A percentile compares a stretch with the other conserved stretches of the same genome.
Evolutionary conservation across 1,139 yeast species (phyloP).

Genomic region (Scheffersomyces illinoinensis): DNA sequence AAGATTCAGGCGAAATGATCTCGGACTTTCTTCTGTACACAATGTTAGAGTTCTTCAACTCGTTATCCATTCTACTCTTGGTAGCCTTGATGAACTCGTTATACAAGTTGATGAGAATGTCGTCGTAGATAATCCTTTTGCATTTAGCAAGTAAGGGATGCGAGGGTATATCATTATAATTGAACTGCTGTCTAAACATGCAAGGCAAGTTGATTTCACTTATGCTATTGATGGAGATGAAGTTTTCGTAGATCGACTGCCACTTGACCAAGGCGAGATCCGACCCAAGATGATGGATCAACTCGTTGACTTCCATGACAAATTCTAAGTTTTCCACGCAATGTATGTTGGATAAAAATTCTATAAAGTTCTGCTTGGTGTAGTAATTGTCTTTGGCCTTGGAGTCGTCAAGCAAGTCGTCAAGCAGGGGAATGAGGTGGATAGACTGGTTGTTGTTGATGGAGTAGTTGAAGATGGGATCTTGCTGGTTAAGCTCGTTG

Average conservation of each 20-base stretch:
- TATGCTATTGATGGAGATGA: constrained; percentile 27
- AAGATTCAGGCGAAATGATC: constrained; percentile 8
- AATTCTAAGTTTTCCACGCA: constrained; percentile 41
- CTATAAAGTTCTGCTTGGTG: constrained; percentile 20
- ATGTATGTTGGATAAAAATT: constrained; percentile 29
- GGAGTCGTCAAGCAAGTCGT: constrained; percentile 8
- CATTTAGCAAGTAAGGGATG: constrained; percentile 13
- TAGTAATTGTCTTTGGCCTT: constrained; percentile 5
- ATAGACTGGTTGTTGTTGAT: constrained; percentile 9
- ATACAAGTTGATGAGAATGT: constrained; percentile 32
- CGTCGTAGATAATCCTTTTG: constrained; percentile 31
- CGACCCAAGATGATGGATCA: constrained; percentile 9
- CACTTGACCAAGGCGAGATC: constrained; percentile 18
- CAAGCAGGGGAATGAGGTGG: constrained; percentile 11
- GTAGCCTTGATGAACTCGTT: constrained; percentile 30
- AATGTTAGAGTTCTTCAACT: neutral
- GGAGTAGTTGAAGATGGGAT: constrained; percentile 9
- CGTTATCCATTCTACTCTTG: constrained; percentile 8
- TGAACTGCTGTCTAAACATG: constrained; percentile 8
- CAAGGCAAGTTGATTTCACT: constrained; percentile 38
- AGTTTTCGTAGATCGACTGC: constrained; percentile 25
- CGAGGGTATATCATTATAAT: constrained; percentile 7
- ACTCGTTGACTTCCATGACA: constrained; percentile 29
- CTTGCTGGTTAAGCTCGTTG: neutral
- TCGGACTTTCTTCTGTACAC: constrained; percentile 7